Base-by-base conservation (phyloP, 257 asterid species). In the Coffea canephora region DNA sequence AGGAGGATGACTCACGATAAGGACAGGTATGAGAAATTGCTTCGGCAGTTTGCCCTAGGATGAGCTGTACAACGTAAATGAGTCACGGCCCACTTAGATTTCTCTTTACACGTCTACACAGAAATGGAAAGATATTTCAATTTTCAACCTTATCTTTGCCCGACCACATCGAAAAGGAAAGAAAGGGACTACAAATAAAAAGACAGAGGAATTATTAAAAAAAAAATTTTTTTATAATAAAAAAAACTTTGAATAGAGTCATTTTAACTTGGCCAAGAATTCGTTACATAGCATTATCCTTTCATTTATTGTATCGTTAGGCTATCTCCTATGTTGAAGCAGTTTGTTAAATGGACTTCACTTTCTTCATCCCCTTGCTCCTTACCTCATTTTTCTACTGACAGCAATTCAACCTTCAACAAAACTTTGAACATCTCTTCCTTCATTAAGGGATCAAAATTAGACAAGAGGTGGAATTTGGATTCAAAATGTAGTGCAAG, bases 401-500 rank as follows among this genome's bases (percentile, higher is more conserved):
- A 34, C 12, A 6, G 69, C 3, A 77, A 52, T 11, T 48, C 52
- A n/a, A 11, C 46, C 54, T 43, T 41, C 13, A 61, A 34, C 48
- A 61, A 31, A 31, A 39, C 43, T 39, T 25, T 12, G 66, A 77
- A 50, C 36, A 16, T 50, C 11, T 31, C 62, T 18, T 43, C 11
- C 46, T 68, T 25, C 65, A 45, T 61, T 36, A 27, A 2, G n/a
- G 34, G 3, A 27, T 49, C 67, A 18, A 71, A 46, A 43, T 41
- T 71, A 19, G 48, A 71, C 25, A 79, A 27, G 59, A 23, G 65
- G 1, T 57, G 1, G 0, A 9, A 15, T 11, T n/a, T 19, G 49
- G n/a, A 77, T 6, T 69, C 61, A 34, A 25, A 69, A 31, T 54
- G 66, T 13, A 50, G 9, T 16, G 92, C 94, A 25, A 84, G 93